phyloP scores from a whole-genome alignment of 331 rosid genomes.

The Ulmus americana region DNA sequence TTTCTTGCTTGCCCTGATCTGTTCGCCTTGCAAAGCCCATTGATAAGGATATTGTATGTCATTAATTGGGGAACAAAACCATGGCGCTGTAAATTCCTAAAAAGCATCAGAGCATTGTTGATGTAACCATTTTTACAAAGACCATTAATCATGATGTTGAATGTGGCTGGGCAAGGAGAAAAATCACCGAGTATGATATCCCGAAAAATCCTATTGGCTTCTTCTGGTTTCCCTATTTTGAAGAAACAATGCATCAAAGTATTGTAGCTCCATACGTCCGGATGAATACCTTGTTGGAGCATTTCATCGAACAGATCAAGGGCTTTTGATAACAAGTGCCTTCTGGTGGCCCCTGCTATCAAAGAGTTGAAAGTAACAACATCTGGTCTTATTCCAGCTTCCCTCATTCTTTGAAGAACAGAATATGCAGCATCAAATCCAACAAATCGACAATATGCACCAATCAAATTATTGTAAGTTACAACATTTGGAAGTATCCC shows the following conservation, averaged over 20 bases:
- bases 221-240: constrained; percentile 66
- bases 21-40: constrained; percentile 61
- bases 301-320: constrained; percentile 62
- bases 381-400: constrained; percentile 62
- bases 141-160: constrained; percentile 65
- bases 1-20: constrained; percentile 38
- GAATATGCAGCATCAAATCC: constrained; percentile 46
- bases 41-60: constrained; percentile 62
- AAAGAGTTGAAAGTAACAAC: constrained; percentile 66
- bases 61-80: constrained; percentile 53
- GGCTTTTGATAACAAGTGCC: constrained; percentile 30
- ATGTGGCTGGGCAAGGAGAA: constrained; percentile 36
- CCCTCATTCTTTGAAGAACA: constrained; percentile 56
- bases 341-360: constrained; percentile 48
- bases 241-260: constrained; percentile 68
- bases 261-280: constrained; percentile 69
- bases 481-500: constrained; percentile 57
- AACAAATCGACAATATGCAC: constrained; percentile 54
- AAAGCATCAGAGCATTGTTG: constrained; percentile 50
- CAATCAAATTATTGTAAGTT: constrained; percentile 65
- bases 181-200: constrained; percentile 34
- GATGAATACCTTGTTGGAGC: constrained; percentile 41
- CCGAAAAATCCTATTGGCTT: constrained; percentile 51
- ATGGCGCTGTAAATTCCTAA: constrained; percentile 45
- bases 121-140: constrained; percentile 56